Evolutionary conservation across 768 basidiomycete genomes (phyloP).

Genomic region (Suillus tomentosus): DNA sequence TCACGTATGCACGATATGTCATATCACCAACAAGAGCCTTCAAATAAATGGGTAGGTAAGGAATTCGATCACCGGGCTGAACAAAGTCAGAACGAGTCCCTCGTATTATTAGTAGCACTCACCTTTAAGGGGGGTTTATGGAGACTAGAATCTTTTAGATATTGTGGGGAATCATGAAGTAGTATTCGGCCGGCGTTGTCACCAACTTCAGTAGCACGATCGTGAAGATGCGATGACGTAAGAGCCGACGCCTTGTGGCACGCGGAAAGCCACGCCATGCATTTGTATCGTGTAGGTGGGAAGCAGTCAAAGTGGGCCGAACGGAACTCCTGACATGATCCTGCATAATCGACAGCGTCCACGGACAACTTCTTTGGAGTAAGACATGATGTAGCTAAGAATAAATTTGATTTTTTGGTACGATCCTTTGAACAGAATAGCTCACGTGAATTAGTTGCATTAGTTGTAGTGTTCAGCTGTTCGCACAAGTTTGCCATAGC

Average conservation of each 20-base stretch:
- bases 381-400: not conserved
- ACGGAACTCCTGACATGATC: no score
- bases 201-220: not conserved
- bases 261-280: not conserved
- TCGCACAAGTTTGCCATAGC: not conserved
- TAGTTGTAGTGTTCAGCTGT: not conserved
- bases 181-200: not conserved
- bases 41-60: not conserved
- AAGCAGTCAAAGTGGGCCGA: not conserved
- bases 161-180: not conserved
- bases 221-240: not conserved
- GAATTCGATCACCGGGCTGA: not conserved
- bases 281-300: not conserved
- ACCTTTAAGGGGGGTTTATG: not conserved
- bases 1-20: not conserved
- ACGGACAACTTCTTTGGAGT: not conserved
- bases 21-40: not conserved
- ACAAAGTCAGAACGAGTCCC: not conserved
- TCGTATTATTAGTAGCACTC: not conserved
- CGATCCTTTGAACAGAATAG: not conserved
- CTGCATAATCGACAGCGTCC: not conserved
- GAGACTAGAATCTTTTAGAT: not conserved
- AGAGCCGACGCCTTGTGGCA: not conserved
- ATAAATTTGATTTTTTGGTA: not conserved
- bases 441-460: not conserved